Evolutionary conservation across 352 stramenopile genomes (phyloP).

Genomic region (Thalassiosira ordinaria): DNA sequence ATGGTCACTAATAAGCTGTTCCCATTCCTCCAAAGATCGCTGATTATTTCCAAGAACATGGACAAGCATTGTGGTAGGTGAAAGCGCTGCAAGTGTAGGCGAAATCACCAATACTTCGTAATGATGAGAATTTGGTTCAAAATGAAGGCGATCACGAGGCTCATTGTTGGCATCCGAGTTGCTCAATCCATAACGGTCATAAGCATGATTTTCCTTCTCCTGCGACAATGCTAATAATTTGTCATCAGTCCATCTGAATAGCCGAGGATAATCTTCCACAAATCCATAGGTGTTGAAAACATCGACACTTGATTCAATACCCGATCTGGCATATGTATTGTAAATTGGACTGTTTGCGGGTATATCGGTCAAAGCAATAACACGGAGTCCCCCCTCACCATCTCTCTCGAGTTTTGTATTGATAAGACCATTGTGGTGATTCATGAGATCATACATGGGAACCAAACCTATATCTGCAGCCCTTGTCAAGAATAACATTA

Average conservation of each 20-base stretch:
- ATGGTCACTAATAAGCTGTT: constrained; percentile 33
- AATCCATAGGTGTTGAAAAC: constrained; percentile 55
- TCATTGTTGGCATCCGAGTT: constrained; percentile 5
- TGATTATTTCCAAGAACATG: constrained; percentile 34
- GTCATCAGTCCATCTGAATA: constrained; percentile 51
- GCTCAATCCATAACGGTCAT: constrained; percentile 20
- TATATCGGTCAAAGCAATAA: constrained; percentile 38
- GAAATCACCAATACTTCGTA: constrained; percentile 54
- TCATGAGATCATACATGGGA: constrained; percentile 61
- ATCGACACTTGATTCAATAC: constrained; percentile 32
- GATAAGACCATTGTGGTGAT: constrained; percentile 54
- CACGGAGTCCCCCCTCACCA: constrained; percentile 28
- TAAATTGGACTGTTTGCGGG: constrained; percentile 31
- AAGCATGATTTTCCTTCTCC: constrained; percentile 27
- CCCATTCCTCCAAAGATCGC: constrained; percentile 45
- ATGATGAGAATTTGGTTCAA: constrained; percentile 43
- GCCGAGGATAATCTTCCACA: constrained; percentile 55
- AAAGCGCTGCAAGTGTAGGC: constrained; percentile 32
- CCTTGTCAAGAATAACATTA: constrained; percentile 47
- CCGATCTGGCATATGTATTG: constrained; percentile 46
- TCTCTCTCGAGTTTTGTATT: constrained; percentile 35
- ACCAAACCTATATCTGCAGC: constrained; percentile 38
- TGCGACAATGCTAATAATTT: constrained; percentile 11
- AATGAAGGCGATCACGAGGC: not conserved
- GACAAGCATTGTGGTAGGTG: constrained; percentile 38